These are phyloP conservation scores for Boletus rubroflammeus DNA, from an alignment of 768 basidiomycete genomes.

Conservation along the genomic window DNA sequence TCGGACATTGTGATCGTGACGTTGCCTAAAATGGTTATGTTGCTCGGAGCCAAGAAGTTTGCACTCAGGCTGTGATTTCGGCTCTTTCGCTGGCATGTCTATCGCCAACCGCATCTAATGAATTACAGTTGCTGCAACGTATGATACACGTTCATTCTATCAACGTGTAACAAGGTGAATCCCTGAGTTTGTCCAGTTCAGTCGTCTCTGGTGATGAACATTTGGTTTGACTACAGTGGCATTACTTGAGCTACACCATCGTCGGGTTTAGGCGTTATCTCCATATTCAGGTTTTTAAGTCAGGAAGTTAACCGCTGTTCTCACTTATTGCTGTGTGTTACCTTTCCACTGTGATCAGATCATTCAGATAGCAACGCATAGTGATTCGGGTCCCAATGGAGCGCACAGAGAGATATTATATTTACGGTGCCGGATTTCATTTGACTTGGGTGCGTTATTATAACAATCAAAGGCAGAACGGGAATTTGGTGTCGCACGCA, in stretches of 20 bases:
- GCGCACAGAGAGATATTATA: neutral
- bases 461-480: neutral
- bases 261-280: neutral
- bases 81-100: no score
- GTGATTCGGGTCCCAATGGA: neutral
- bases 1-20: neutral
- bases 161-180: neutral
- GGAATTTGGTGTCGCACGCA: neutral
- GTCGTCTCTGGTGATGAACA: neutral
- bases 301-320: neutral
- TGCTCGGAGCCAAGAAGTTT: neutral
- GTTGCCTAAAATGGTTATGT: neutral
- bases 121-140: neutral
- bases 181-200: neutral
- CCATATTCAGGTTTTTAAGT: neutral
- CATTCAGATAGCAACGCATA: neutral
- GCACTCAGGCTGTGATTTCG: neutral
- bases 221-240: neutral
- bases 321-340: neutral
- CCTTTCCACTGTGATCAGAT: neutral
- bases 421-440: neutral
- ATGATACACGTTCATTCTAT: neutral
- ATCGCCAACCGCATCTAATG: neutral
- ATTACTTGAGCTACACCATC: neutral
- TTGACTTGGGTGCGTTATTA: neutral